Base-by-base conservation (phyloP, 257 asterid genomes). In the Nicotiana tomentosiformis region DNA sequence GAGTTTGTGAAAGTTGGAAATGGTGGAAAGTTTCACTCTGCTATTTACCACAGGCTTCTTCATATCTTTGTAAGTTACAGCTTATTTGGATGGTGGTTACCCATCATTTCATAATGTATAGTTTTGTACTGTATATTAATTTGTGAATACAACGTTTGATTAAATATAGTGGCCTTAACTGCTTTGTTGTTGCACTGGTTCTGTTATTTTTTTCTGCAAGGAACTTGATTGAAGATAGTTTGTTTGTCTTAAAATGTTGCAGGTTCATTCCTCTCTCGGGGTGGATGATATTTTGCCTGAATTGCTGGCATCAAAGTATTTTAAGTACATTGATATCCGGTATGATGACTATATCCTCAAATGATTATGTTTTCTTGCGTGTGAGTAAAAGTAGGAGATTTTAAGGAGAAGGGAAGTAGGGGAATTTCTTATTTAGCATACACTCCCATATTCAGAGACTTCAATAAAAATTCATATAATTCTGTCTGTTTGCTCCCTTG, bases 1-100 rank as follows among this genome's bases (percentile, higher is more conserved):
- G 99, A 94, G 84, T 94, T 93, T 83, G 97, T 96, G 72, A 96
- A 94, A 89, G 86, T 93, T 76, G 95, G 94, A n/a, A 94, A 93
- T 49, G 89, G 86, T 5, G 98, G 98, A 33, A 91, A 90, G 83
- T 96, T 96, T 82, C 89, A 93, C 86, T 90, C 98, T 18, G 83
- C 93, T 74, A 89, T 93, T 84, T 96, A 91, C 84, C 93, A 93
- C 87, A 91, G 92, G 88, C 84, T 96, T 80, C 91, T 96, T 67
- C 88, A 86, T 76, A 83, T 89, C 81, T 83, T 91, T 78, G 99
- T 95, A 78, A 90, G 95, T 20, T 14, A 32, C 4, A 43, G 51
- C 51, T 43, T 43, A 2, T 43, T 43, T 43, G 51, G 51, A 43
- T 43, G 12, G 51, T 43, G 3, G 51, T 43, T 43, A 9, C 51